Evolutionary conservation across 345 rosid species (phyloP), one percentile per base, ranked within the genome.

Genomic region (Diplotaxis tenuifolia): DNA sequence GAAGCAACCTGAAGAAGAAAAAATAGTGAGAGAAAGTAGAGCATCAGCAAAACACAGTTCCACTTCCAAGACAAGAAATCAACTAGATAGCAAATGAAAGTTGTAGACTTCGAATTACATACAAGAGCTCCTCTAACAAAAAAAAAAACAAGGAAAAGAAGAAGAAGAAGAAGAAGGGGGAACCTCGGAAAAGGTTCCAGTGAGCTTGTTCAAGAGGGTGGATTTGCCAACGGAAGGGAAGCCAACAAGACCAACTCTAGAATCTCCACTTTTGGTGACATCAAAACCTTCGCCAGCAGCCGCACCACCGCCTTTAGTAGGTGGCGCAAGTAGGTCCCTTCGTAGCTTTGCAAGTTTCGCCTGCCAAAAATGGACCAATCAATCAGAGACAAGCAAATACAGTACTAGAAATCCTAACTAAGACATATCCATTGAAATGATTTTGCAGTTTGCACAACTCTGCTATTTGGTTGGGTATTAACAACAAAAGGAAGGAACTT

Each of bases 221-320:
- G 99, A 95, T 78, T 95, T 95, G 69, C 99, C 99, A 73, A 95
- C 96, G 0, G 98, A 95, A 70, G 99, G 99, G 70, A 95, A 95
- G 12, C 98, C 97, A 18, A 95, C 94, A 5, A 95, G 83, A 62
- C 99, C 99, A 81, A 95, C 97, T 81, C 99, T 83, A 32, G 98
- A 90, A 76, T 90, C 98, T 61, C 98, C 98, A 73, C 99, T 92
- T 84, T 90, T 92, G 3, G 97, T 95, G 23, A 95, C 99, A 84
- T 95, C 96, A 83, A 92, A 95, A 77, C 98, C 99, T 86, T 90
- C 94, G 5, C 99, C 98, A 62, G 85, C 92, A 72, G 80, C 92
- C 45, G 83, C 98, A 34, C 86, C 98, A 34, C 87, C 93, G 65
- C 99, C 97, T 84, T 95, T 95, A 9, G 99, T 34, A 7, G 98